These are phyloP conservation scores for Aspergillus brasiliensis DNA, from an alignment of 2,329 filamentous ascomycete species.

Conservation along the genomic window DNA sequence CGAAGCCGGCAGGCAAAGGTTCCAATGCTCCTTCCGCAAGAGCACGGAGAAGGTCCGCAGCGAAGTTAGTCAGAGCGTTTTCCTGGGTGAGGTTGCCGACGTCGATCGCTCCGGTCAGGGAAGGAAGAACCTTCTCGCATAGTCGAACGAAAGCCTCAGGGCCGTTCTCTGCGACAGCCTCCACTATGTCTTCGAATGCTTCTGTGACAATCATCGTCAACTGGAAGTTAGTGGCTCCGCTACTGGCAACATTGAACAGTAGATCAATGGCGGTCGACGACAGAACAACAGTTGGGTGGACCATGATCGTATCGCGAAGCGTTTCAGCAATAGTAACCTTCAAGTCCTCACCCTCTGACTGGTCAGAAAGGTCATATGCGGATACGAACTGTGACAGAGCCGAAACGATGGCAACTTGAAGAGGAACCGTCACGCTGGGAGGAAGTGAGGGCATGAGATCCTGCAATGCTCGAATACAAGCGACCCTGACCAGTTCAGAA, in stretches of 20 bases:
- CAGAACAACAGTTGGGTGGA: slow-evolving; percentile 75
- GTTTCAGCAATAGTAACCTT: slow-evolving; percentile 88
- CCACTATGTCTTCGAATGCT: slow-evolving; percentile 85
- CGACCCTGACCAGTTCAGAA: slow-evolving; percentile 87
- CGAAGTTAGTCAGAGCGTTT: slow-evolving; percentile 75
- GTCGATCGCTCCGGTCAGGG: slow-evolving; percentile 85
- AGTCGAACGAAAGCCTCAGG: slow-evolving; percentile 73
- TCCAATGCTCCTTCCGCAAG: slow-evolving; percentile 80
- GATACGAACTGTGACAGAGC: slow-evolving; percentile 73
- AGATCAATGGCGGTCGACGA: slow-evolving; percentile 72
- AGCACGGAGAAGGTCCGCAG: slow-evolving; percentile 78
- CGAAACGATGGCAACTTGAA: slow-evolving; percentile 63
- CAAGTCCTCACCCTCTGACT: slow-evolving; percentile 87
- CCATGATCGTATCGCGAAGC: slow-evolving; percentile 76
- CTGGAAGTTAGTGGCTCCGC: slow-evolving; percentile 88
- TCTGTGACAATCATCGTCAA: slow-evolving; percentile 85
- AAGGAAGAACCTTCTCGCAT: slow-evolving; percentile 83
- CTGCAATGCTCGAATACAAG: slow-evolving; percentile 85
- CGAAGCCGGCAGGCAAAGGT: slow-evolving; percentile 83
- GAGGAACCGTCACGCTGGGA: slow-evolving; percentile 52
- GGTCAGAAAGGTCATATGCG: slow-evolving; percentile 76
- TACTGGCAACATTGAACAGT: slow-evolving; percentile 85
- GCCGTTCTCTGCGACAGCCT: slow-evolving; percentile 64
- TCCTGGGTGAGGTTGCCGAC: slow-evolving; percentile 83
- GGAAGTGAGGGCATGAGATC: slow-evolving; percentile 61